These are phyloP conservation scores for Silene conica DNA, from an alignment of 148 eudicot genomes.

Conservation along the genomic window DNA sequence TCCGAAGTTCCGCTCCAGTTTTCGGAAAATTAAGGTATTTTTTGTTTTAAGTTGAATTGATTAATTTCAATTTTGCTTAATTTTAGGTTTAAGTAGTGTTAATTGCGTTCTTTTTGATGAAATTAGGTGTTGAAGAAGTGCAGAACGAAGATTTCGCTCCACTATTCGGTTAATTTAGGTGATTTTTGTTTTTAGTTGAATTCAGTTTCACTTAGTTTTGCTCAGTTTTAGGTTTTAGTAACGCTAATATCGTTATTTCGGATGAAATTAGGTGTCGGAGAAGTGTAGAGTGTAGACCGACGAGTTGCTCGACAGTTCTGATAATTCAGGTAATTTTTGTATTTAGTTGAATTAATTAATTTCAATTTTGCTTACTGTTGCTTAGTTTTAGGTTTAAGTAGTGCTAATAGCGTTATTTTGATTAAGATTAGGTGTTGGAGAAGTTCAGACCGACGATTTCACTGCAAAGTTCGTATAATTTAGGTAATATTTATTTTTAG, in stretches of 20 bases:
- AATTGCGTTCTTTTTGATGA: neutral
- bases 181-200: neutral
- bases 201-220: neutral
- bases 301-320: too few species aligned
- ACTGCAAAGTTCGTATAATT: too few species aligned
- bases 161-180: neutral
- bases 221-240: neutral
- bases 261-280: slow-evolving; percentile 19
- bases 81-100: neutral
- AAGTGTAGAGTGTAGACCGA: slow-evolving; percentile 27
- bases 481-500: neutral
- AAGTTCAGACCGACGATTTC: slow-evolving; percentile 20
- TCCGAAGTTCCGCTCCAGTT: neutral
- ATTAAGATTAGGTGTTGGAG: slow-evolving; percentile 22
- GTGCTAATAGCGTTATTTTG: neutral
- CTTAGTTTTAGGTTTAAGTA: neutral
- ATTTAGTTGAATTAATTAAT: neutral
- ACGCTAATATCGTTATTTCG: neutral
- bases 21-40: neutral
- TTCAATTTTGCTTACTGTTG: neutral
- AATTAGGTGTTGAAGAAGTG: slow-evolving; percentile 25
- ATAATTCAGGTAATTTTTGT: neutral
- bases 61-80: neutral
- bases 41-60: neutral
- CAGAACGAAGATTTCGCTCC: slow-evolving; percentile 11